Evolutionary conservation across 495 filamentous ascomycete genomes (phyloP).

Genomic region (Oleoguttula mirabilis): DNA sequence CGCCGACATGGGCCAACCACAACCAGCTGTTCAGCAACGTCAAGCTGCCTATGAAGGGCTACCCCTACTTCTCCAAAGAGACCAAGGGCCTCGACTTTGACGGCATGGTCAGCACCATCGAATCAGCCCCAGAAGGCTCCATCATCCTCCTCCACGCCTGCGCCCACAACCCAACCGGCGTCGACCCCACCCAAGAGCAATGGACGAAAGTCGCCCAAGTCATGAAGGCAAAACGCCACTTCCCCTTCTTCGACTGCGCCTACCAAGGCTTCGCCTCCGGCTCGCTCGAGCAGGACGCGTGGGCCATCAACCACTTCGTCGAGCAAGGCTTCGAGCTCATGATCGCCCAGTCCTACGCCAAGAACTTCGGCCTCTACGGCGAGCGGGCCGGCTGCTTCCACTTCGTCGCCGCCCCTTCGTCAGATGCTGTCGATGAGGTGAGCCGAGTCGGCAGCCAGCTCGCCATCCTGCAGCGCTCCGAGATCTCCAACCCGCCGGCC

Average conservation of each 20-base stretch:
- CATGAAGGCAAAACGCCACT: constrained; percentile 63
- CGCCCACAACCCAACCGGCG: constrained; percentile 96
- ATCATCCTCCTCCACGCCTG: constrained; percentile 92
- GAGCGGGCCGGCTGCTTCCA: constrained; percentile 96
- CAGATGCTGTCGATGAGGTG: constrained; percentile 50
- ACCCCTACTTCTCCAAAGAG: constrained; percentile 82
- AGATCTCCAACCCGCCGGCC: constrained; percentile 92
- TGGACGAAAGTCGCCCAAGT: constrained; percentile 79
- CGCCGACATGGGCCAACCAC: constrained; percentile 97
- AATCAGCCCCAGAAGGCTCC: constrained; percentile 57
- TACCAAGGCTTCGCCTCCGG: constrained; percentile 98
- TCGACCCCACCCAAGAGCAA: constrained; percentile 87
- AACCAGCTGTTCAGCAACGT: constrained; percentile 97
- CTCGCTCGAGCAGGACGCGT: constrained; percentile 70
- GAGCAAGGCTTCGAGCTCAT: constrained; percentile 91
- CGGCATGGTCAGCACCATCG: constrained; percentile 63
- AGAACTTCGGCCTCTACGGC: constrained; percentile 98
- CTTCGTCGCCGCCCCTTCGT: constrained; percentile 63
- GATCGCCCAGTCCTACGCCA: constrained; percentile 92
- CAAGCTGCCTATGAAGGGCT: constrained; percentile 58
- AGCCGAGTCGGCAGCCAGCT: constrained; percentile 71
- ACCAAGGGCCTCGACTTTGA: constrained; percentile 87
- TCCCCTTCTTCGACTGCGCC: constrained; percentile 97
- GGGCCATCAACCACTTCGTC: constrained; percentile 86
- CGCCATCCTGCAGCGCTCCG: constrained; percentile 85